Evolutionary conservation across 2,329 filamentous ascomycete genomes (phyloP), one percentile per base, ranked within the genome.

Genomic region (Fusarium cicatricum): DNA sequence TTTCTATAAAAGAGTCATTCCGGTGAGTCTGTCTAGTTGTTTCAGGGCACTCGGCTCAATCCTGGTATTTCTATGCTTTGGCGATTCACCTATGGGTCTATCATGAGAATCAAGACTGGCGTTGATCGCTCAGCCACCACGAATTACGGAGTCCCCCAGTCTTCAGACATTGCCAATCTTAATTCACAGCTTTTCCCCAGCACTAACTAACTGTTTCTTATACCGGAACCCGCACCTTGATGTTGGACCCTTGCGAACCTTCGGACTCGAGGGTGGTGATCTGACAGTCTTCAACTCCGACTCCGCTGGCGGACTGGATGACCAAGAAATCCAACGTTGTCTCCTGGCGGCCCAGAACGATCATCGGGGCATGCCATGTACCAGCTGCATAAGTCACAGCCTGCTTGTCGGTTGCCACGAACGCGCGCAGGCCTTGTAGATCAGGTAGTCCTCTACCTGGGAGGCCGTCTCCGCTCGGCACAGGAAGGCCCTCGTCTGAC

Each of bases 321-420:
- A 98, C 94, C 5, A 96, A 85, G 74, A 97, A 98, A 71, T 95
- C 91, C 41, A 97, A 80, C 16, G 87, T 81, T 21, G 78, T 76
- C 2, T 76, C 80, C 2, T 68, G 51, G 3, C 71, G 60, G 0
- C 93, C 93, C 42, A 98, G 75, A 14, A 91, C 92, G 12, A 92
- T 90, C 94, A 99, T 98, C 1, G 95, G 95, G 58, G 94, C 92
- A 79, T 99, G 95, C 85, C 94, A 99, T 48, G 92, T 97, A 5
- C 92, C 95, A 2, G 90, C 87, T 1, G 85, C 92, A 73, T 98
- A 99, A 3, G 92, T 97, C 12, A 99, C 91, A 11, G 92, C 93
- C 77, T 97, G 92, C 19, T 83, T 82, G 3, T 86, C 88, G 43
- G 82, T 85, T 2, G 91, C 93, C 49, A 96, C 77, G 72, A 97